Evolutionary conservation across 2,329 filamentous ascomycete genomes (phyloP).

Genomic region (Beauveria asiatica): DNA sequence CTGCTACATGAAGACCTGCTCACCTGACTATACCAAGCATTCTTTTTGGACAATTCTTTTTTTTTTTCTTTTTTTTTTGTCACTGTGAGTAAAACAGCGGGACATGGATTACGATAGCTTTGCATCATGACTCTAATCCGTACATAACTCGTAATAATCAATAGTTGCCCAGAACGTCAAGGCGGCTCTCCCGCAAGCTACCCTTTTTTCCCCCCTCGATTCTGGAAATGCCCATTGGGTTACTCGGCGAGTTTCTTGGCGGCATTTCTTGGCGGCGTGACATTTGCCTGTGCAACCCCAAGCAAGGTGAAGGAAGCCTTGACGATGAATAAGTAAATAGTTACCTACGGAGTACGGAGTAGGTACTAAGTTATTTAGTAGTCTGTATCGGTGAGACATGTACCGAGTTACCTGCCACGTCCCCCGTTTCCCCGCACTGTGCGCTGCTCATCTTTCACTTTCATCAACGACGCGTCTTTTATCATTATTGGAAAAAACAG

Average conservation of each 20-base stretch:
- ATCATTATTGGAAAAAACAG: neutral
- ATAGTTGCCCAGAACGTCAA: neutral
- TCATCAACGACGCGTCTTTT: neutral
- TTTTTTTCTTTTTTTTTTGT: too few relatives aligned
- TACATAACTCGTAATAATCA: too few relatives aligned
- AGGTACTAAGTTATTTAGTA: too few relatives aligned
- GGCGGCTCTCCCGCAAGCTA: too few relatives aligned
- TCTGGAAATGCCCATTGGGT: neutral
- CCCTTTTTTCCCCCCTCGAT: too few relatives aligned
- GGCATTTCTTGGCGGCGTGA: neutral
- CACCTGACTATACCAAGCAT: constrained; percentile 1
- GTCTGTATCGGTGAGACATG: neutral
- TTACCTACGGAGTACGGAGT: too few relatives aligned
- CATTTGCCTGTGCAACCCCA: neutral
- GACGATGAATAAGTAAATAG: too few relatives aligned
- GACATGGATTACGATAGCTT: too few relatives aligned
- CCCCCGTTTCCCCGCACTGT: too few relatives aligned
- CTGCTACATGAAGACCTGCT: constrained; percentile 4
- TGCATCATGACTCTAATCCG: too few relatives aligned
- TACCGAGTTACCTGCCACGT: neutral
- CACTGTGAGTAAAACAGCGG: too few relatives aligned
- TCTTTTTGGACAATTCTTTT: neutral
- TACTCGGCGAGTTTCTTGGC: neutral
- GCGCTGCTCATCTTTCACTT: too few relatives aligned
- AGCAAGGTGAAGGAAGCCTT: neutral